Evolutionary conservation across 371 early-diverging fungal genomes (phyloP), one percentile per base, ranked within the genome.

Genomic region (Mucor racemosus): DNA sequence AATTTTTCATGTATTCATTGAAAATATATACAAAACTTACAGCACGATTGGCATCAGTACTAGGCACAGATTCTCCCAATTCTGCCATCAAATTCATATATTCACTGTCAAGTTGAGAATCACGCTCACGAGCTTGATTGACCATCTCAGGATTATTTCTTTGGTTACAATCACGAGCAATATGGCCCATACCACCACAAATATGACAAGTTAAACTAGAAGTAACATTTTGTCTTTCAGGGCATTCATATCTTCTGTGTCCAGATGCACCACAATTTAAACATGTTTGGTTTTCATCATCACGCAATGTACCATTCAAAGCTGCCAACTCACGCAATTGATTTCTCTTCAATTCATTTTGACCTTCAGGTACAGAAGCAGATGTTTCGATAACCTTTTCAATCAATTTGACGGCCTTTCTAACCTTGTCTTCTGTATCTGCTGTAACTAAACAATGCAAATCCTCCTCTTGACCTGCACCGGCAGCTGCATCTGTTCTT

Each of bases 261-360:
- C 97, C 96, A 54, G 91, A 71, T 15, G 82, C 90, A 68, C 98
- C 99, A 75, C 99, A 98, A 79, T 97, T 96, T 62, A 88, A 81
- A 76, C 97, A 98, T 1, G 94, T 91, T 73, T 95, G 96, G 67
- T 91, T 92, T 77, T 97, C 97, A 72, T 97, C 97, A 69, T 97
- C 97, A 62, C 97, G 88, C 62, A 97, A 82, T 1, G 97, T 97
- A 70, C 99, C 99, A 80, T 98, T 98, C 58, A 98, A 82, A 35
- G 93, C 91, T 8, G 99, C 99, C 64, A 98, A 78, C 71, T 97
- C 97, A 67, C 97, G 91, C 60, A 98, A 79, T 77, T 98, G 97
- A 73, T 90, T 89, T 58, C 95, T 90, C 75, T 97, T 98, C 60
- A 96, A 76, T 65, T 96, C 95, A 76, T 97, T 97, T 67, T 96